Evolutionary conservation across 1,284 basidiomycete species (phyloP).

Genomic region (Cerrena zonata): DNA sequence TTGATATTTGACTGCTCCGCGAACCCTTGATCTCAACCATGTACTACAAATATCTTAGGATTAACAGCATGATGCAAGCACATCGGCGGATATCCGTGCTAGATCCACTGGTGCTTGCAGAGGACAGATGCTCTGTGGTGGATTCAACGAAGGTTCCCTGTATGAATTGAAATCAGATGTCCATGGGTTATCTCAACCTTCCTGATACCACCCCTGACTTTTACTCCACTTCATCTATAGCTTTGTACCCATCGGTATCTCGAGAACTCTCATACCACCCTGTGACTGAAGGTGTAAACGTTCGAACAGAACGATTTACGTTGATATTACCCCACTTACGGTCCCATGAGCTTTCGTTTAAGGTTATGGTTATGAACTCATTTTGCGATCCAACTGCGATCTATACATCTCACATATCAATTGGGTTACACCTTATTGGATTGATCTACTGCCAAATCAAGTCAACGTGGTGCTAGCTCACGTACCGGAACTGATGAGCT

Average conservation of each 20-base stretch:
- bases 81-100: too few species aligned
- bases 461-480: background rate
- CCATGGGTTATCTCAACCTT: background rate
- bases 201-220: background rate
- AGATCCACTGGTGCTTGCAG: too few species aligned
- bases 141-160: too few species aligned
- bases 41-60: too few species aligned
- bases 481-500: background rate
- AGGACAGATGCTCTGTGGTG: too few species aligned
- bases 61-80: too few species aligned
- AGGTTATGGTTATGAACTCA: background rate
- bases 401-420: too few species aligned
- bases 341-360: background rate
- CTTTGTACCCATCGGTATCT: background rate
- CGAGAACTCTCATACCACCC: background rate
- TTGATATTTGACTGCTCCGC: too few species aligned
- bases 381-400: background rate
- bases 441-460: background rate
- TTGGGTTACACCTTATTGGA: background rate
- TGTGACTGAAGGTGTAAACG: background rate
- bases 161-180: too few species aligned
- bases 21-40: too few species aligned
- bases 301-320: background rate
- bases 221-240: background rate
- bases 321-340: background rate